Evolutionary conservation across 106 monocot genomes (phyloP).

Genomic region (Xerophyta viscosa): DNA sequence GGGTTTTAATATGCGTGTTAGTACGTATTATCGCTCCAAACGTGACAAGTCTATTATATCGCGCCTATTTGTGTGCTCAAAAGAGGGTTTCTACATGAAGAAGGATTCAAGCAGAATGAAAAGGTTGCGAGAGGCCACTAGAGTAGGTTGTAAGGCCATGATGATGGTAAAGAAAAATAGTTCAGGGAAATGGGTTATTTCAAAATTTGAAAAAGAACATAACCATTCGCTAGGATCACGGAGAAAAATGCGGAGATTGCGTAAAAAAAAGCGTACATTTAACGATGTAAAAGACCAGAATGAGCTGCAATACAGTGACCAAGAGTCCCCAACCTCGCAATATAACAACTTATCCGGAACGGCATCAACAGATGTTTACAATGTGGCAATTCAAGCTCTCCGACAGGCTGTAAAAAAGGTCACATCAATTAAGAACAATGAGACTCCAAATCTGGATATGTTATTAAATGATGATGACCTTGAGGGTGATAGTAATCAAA

Average conservation of each 20-base stretch:
- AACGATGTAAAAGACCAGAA: constrained; percentile 10
- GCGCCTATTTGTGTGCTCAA: constrained; percentile 53
- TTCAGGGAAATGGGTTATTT: constrained; percentile 49
- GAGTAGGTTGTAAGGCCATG: constrained; percentile 61
- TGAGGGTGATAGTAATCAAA: constrained; percentile 6
- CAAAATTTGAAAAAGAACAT: constrained; percentile 54
- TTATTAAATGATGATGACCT: constrained; percentile 7
- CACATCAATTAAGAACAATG: constrained; percentile 24
- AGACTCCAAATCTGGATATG: background rate
- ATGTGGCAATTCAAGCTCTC: constrained; percentile 38
- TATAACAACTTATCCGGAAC: constrained; percentile 39
- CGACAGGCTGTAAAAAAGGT: constrained; percentile 43
- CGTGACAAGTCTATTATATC: constrained; percentile 49
- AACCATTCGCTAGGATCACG: constrained; percentile 37
- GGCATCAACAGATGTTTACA: constrained; percentile 40
- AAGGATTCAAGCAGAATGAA: constrained; percentile 31
- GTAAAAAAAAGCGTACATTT: constrained; percentile 21
- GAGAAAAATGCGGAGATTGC: constrained; percentile 16
- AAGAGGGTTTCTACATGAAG: constrained; percentile 48
- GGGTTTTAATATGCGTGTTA: constrained; percentile 62
- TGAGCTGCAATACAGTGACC: constrained; percentile 11
- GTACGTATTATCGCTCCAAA: constrained; percentile 58
- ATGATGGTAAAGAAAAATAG: constrained; percentile 53
- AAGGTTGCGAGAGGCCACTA: constrained; percentile 39
- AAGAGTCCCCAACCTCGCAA: constrained; percentile 26